A percentile compares a stretch with the other conserved stretches of the same genome.
These are phyloP conservation scores for Metschnikowia peoriensis DNA, from an alignment of 805 yeast species.

Conservation along the genomic window DNA sequence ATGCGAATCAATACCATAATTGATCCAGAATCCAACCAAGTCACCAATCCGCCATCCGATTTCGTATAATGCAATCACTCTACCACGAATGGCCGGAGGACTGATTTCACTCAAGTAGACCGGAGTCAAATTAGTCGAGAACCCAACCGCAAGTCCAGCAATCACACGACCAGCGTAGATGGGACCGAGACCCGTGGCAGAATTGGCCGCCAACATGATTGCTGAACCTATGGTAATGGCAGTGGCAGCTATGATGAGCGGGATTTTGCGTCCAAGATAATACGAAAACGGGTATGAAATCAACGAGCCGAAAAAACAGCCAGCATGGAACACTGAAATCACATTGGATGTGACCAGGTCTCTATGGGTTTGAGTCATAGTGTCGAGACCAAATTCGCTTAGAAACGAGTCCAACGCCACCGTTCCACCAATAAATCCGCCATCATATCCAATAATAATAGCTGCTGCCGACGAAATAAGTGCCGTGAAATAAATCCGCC, in stretches of 20 bases:
- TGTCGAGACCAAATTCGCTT: slow-evolving; percentile 32
- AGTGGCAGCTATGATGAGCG: slow-evolving; percentile 32
- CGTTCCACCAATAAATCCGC: slow-evolving; percentile 42
- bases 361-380: slow-evolving; percentile 21
- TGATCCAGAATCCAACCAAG: slow-evolving; percentile 39
- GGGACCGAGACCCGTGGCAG: slow-evolving; percentile 31
- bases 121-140: slow-evolving; percentile 36
- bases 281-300: slow-evolving; percentile 36
- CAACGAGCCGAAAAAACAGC: slow-evolving; percentile 40
- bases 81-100: slow-evolving; percentile 38
- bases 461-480: slow-evolving; percentile 39
- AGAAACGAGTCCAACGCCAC: slow-evolving; percentile 33
- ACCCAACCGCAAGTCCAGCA: slow-evolving; percentile 37
- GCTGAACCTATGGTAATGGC: slow-evolving; percentile 37
- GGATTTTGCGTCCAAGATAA: slow-evolving; percentile 32
- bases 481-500: slow-evolving; percentile 33
- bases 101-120: slow-evolving; percentile 35
- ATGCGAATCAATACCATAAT: slow-evolving; percentile 31
- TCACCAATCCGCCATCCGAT: slow-evolving; percentile 41
- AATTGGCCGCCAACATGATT: slow-evolving; percentile 33
- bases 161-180: slow-evolving; percentile 37
- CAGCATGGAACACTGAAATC: slow-evolving; percentile 40
- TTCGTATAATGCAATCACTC: slow-evolving; percentile 31
- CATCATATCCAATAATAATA: slow-evolving; percentile 41
- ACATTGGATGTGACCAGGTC: slow-evolving; percentile 29